Percentiles rank a stretch among this genome's conserved stretches.
These are phyloP conservation scores for Pestalotiopsis sp. DNA, from an alignment of 2,329 filamentous ascomycete species.

Conservation along the genomic window DNA sequence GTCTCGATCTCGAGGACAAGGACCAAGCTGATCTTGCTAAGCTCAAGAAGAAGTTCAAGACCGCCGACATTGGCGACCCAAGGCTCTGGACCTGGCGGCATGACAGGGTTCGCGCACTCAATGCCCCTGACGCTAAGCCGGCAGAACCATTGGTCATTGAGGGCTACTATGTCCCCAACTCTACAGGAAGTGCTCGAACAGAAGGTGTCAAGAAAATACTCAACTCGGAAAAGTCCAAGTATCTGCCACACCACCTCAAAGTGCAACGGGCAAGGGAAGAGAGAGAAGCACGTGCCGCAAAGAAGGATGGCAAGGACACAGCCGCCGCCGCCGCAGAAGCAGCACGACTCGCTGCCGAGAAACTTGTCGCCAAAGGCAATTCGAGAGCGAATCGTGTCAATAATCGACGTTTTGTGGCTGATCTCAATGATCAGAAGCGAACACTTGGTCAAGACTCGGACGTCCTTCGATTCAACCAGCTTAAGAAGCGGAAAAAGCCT, in stretches of 20 bases:
- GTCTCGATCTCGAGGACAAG: constrained; percentile 42
- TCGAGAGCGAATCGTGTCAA: constrained; percentile 94
- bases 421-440: constrained; percentile 94
- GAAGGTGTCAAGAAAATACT: constrained; percentile 95
- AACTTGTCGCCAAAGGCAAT: constrained; percentile 81
- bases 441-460: constrained; percentile 82
- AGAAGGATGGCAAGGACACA: constrained; percentile 67
- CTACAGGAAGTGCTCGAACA: constrained; percentile 83
- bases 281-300: constrained; percentile 73
- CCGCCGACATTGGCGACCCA: constrained; percentile 49
- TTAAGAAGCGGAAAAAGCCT: constrained; percentile 99
- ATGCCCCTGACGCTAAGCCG: constrained; percentile 38
- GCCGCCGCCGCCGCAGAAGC: constrained; percentile 69
- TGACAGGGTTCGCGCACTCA: constrained; percentile 58
- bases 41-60: constrained; percentile 50
- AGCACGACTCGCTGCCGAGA: constrained; percentile 75
- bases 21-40: constrained; percentile 53
- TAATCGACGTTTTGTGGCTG: constrained; percentile 90
- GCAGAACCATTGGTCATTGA: constrained; percentile 50
- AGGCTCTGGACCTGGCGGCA: constrained; percentile 61
- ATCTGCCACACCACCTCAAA: constrained; percentile 95
- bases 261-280: constrained; percentile 90
- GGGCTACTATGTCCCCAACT: constrained; percentile 81
- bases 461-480: constrained; percentile 95
- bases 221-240: constrained; percentile 97